A percentile compares a stretch with the other conserved stretches of the same genome.
Conservation (phyloP, 1,284 basidiomycete species). For the Sanghuangporus sanghuang region DNA sequence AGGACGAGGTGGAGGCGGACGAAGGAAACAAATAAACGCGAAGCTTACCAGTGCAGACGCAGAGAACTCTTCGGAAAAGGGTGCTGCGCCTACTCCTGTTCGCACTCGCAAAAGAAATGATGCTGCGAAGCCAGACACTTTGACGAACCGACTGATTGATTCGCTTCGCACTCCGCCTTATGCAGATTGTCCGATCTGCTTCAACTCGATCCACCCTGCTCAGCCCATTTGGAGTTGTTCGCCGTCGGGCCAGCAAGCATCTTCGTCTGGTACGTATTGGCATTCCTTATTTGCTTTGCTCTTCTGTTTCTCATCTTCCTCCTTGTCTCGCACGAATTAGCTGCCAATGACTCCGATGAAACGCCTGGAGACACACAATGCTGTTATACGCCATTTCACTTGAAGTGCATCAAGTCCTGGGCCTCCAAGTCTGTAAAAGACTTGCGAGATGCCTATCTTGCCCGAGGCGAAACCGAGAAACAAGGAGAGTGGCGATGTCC, state of each 20-base stretch:
- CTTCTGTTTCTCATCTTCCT: background rate
- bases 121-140: slow-evolving; percentile 28
- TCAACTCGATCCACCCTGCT: slow-evolving; percentile 62
- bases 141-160: slow-evolving; percentile 63
- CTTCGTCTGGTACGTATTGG: background rate
- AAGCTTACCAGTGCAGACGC: slow-evolving; percentile 3
- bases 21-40: slow-evolving; percentile 12
- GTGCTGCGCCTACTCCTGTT: background rate
- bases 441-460: slow-evolving; percentile 66
- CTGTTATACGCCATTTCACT: slow-evolving; percentile 83
- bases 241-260: slow-evolving; percentile 28
- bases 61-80: background rate
- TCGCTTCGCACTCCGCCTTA: slow-evolving; percentile 62
- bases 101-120: background rate
- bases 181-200: slow-evolving; percentile 79
- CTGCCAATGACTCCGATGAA: slow-evolving; percentile 27
- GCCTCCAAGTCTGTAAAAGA: slow-evolving; percentile 77
- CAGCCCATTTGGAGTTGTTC: slow-evolving; percentile 79
- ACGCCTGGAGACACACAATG: slow-evolving; percentile 40
- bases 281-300: background rate
- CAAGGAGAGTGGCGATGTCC: slow-evolving; percentile 84
- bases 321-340: background rate
- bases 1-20: background rate
- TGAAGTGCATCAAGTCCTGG: slow-evolving; percentile 78
- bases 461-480: slow-evolving; percentile 56